phyloP scores from a whole-genome alignment of 176 grass and related monocot genomes.

The Luzula sylvatica region DNA sequence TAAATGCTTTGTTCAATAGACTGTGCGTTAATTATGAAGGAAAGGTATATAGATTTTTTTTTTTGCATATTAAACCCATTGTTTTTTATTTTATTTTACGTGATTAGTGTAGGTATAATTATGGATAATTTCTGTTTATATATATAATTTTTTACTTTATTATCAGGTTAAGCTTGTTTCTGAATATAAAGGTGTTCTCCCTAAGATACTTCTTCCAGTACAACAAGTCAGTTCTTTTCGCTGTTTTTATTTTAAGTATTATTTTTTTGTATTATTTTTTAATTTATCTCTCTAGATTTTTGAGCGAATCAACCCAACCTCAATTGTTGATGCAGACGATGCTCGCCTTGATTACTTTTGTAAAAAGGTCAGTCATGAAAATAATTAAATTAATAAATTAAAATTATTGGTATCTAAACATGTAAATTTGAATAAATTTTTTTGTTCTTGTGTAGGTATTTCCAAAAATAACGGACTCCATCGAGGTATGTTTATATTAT shows the following conservation, averaged over 20 bases:
- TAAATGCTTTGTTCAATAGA: conserved; percentile 81
- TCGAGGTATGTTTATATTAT: conserved; percentile 47
- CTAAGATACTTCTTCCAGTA: conserved; percentile 65
- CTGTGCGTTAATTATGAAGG: conserved; percentile 58
- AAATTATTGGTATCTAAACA: too few species aligned
- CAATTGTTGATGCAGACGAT: conserved; percentile 57
- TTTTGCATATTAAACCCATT: background rate
- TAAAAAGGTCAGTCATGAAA: conserved; percentile 41
- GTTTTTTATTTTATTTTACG: too few species aligned
- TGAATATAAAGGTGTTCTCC: conserved; percentile 64
- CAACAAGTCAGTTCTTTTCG: conserved; percentile 36
- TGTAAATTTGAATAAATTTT: conserved; percentile 6
- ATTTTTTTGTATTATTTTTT: background rate
- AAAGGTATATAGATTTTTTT: conserved; percentile 45
- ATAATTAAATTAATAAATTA: conserved; percentile 20
- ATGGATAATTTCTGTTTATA: conserved; percentile 20
- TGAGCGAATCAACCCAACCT: conserved; percentile 63
- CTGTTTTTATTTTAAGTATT: background rate
- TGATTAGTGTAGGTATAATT: too few species aligned
- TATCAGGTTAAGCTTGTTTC: conserved; percentile 48
- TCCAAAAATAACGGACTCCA: conserved; percentile 74
- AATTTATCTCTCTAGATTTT: conserved; percentile 40
- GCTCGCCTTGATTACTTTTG: conserved; percentile 77
- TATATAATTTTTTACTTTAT: conserved; percentile 17
- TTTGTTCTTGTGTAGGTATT: conserved; percentile 50